A percentile compares a stretch with the other conserved stretches of the same genome.
Evolutionary conservation across 208 protist genomes (phyloP).

Genomic region (Trypanosoma theileri): DNA sequence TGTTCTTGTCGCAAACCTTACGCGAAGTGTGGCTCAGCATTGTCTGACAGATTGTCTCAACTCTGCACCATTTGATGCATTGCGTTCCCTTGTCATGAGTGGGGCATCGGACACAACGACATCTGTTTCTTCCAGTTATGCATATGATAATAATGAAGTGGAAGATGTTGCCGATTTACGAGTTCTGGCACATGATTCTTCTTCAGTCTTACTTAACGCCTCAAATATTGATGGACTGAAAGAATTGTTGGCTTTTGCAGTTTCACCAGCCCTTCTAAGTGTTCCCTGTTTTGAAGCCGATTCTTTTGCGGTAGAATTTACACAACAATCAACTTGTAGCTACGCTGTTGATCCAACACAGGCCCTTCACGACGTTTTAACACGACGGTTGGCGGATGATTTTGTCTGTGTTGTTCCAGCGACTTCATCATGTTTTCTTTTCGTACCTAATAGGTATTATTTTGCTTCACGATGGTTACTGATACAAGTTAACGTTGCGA

Average conservation of each 20-base stretch:
- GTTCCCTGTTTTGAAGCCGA: constrained; percentile 41
- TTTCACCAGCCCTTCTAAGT: constrained; percentile 65
- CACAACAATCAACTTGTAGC: constrained; percentile 58
- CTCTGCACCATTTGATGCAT: constrained; percentile 16
- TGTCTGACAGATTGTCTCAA: constrained; percentile 22
- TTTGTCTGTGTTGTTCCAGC: constrained; percentile 67
- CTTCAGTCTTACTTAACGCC: constrained; percentile 4
- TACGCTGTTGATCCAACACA: constrained; percentile 52
- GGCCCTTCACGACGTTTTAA: constrained; percentile 62
- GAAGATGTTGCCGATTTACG: constrained; percentile 14
- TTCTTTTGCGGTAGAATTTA: constrained; percentile 72
- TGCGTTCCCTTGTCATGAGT: constrained; percentile 11
- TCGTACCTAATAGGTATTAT: constrained; percentile 48
- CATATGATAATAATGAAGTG: constrained; percentile 6
- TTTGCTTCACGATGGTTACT: constrained; percentile 66
- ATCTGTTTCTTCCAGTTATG: background rate
- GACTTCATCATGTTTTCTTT: constrained; percentile 39
- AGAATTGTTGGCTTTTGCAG: constrained; percentile 47
- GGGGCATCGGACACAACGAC: background rate
- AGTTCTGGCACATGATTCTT: constrained; percentile 19
- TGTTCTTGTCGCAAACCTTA: constrained; percentile 10
- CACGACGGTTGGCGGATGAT: constrained; percentile 71
- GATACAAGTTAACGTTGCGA: constrained; percentile 36
- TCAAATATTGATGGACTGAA: constrained; percentile 32
- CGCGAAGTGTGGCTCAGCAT: constrained; percentile 12